Conservation (phyloP, 495 filamentous ascomycete species). For the Oleoguttula mirabilis region DNA sequence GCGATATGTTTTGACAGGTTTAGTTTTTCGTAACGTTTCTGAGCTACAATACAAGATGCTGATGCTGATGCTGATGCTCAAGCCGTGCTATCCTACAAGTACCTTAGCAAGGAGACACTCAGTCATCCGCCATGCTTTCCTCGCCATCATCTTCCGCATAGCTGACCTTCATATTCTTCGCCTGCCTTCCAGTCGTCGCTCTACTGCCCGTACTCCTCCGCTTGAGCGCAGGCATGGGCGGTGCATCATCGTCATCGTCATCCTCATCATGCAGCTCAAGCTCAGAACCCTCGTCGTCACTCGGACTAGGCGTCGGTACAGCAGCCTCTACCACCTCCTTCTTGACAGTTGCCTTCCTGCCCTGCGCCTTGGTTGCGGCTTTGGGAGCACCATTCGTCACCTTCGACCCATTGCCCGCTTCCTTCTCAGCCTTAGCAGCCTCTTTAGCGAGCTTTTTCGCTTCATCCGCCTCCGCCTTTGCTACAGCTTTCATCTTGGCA, state of each 20-base stretch:
- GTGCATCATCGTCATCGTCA: slow-evolving; percentile 9
- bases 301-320: slow-evolving; percentile 12
- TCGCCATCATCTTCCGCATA: slow-evolving; percentile 16
- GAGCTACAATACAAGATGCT: too few species aligned
- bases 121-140: slow-evolving; percentile 11
- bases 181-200: slow-evolving; percentile 6
- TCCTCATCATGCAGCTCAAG: background rate
- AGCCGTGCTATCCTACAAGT: too few species aligned
- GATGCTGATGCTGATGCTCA: too few species aligned
- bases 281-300: slow-evolving; percentile 8
- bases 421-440: slow-evolving; percentile 5
- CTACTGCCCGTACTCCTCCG: background rate
- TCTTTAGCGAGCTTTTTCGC: slow-evolving; percentile 2
- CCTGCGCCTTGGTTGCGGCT: background rate
- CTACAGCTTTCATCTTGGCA: slow-evolving; percentile 6
- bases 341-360: slow-evolving; percentile 1
- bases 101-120: too few species aligned
- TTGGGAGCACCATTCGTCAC: slow-evolving; percentile 4
- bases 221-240: slow-evolving; percentile 5
- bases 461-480: slow-evolving; percentile 9
- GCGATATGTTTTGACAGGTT: too few species aligned
- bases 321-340: slow-evolving; percentile 6
- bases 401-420: background rate
- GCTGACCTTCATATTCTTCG: slow-evolving; percentile 15
- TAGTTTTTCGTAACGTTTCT: too few species aligned